Base-by-base conservation (phyloP, 2,329 filamentous ascomycete genomes). In the Myotisia sp. region DNA sequence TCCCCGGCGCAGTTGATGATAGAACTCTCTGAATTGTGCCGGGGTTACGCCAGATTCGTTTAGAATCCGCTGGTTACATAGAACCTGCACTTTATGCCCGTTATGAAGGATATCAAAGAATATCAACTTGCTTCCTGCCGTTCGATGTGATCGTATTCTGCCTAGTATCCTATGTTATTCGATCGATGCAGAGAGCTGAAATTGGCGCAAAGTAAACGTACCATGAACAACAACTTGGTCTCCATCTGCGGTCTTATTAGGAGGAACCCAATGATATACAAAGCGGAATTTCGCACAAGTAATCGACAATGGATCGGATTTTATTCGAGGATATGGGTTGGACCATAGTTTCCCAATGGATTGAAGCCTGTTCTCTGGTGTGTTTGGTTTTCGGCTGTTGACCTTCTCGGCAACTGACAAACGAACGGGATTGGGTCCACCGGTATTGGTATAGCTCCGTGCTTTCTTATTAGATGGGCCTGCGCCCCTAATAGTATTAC, bases 71-170 rank as follows among this genome's bases (percentile, higher is more conserved):
- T 76, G 66, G 56, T 81, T 80, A 55, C 80, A 69, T 62, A 92
- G 74, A 41, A 77, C 68, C 59, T 98, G 90, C 21, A 92, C 57
- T 43, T 68, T 71, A 45, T 74, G 61, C 37, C 76, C 78, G 51
- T 83, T 74, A 53, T 84, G 75, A 45, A 75, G 65, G 32, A 95
- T 62, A 57, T 90, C 80, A 44, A 94, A 56, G 56, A 98, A 98
- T 42, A 84, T 65, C 46, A 98, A 74, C 58, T 80, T 83, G 46
- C 73, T 76, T 44, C 86, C 77, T 36, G 74, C 70, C 30, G 71
- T 65, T 42, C 83, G 79, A 51, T 80, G 70, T 29, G 76, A 75
- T 48, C 69, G 67, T 42, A 93, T 68, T 52, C 84, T 83, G 56
- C 85, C 83, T 76, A 63, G 52, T 52, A 51, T 50, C 55, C 65